Base-by-base conservation (phyloP, 2,329 filamentous ascomycete species). In the Alternaria sp. region DNA sequence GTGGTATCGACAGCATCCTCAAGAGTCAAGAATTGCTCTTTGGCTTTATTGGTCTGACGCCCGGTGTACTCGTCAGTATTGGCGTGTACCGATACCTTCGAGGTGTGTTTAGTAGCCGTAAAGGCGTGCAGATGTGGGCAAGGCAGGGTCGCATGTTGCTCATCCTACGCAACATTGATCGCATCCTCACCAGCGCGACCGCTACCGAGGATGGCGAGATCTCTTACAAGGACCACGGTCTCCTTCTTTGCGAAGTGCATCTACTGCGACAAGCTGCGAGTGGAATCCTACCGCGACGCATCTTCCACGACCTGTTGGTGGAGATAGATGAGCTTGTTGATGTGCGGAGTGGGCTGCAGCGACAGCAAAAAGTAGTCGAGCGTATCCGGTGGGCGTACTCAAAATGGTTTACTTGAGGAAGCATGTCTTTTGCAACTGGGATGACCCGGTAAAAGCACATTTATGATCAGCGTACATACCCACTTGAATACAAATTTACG, bases 1-100 rank as follows among this genome's bases (percentile, higher is more conserved):
- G 92, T 61, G 95, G 95, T 18, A 99, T 99, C 67, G 94, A 99
- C 82, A 89, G 93, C 34, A 86, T 99, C 32, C 85, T 99, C 59
- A 97, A 95, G 82, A 97, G 94, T 73, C 95, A 99, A 76, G 94
- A 99, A 76, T 86, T 99, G 49, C 92, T 99, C 25, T 99, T 99
- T 81, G 95, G 85, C n/a, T 97, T 99, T 74, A 90, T 99, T 38
- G 94, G 94, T 6, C 83, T 99, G 27, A 98, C 95, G 0, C 95
- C 95, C 0, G 94, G 95, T 12, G 86, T 98, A n/a, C 82, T 99
- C 30, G 92, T 98, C 38, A 91, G 90, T 2, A 88, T 94, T 63
- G 89, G 88, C n/a, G 80, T 89, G 11, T 80, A 90, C 48, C 88
- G 88, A 65, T 98, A 94, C 83, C 75, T 97, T 1, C 84, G 86